Evolutionary conservation across 345 rosid species (phyloP).

Genomic region (Acer campestre): DNA sequence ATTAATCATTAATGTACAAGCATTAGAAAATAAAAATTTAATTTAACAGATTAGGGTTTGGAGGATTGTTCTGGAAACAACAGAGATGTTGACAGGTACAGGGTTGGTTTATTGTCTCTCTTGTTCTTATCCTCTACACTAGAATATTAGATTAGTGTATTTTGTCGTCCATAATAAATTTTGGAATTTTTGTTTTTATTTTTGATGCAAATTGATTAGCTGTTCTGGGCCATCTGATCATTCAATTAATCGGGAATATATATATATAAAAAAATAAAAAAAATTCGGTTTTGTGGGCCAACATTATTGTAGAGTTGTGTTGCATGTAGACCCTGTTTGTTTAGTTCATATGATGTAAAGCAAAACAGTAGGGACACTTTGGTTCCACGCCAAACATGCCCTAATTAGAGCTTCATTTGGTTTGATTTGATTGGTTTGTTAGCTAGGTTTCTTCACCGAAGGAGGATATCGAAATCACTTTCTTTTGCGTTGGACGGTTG

Average conservation of each 20-base stretch:
- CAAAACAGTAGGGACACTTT: background rate
- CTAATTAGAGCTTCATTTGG: background rate
- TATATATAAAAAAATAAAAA: background rate
- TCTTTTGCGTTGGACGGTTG: constrained; percentile 23
- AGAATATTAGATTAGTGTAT: too few relatives aligned
- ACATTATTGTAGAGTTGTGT: background rate
- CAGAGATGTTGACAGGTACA: constrained; percentile 34
- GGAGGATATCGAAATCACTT: background rate
- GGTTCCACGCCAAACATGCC: constrained; percentile 2
- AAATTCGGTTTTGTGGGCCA: background rate
- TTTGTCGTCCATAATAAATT: background rate
- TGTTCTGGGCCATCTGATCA: constrained; percentile 22
- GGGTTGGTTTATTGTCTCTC: constrained; percentile 13
- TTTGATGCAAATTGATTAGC: constrained; percentile 18
- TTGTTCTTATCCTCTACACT: constrained; percentile 28
- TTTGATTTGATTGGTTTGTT: background rate
- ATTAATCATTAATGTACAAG: background rate
- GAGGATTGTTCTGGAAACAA: constrained; percentile 39
- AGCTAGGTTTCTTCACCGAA: background rate
- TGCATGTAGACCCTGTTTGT: background rate
- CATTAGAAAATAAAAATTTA: background rate
- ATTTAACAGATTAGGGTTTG: constrained; percentile 3
- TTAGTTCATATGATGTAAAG: background rate
- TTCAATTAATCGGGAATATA: constrained; percentile 4
- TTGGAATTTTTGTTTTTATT: background rate